Conservation (phyloP, 805 yeast genomes). For the Candida ponderosae region DNA sequence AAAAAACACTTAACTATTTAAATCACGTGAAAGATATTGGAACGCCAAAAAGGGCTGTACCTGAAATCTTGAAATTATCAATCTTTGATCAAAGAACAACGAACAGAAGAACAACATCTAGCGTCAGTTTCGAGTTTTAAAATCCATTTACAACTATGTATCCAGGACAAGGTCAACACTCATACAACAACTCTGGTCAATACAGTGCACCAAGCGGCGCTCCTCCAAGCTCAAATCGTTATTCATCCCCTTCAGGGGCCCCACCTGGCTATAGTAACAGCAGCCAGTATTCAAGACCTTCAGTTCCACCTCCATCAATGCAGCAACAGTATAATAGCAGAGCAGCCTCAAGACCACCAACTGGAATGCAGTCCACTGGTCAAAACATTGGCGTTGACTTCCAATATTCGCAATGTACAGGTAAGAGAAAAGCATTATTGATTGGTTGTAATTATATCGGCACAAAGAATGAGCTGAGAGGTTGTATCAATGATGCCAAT, state of each 20-base stretch:
- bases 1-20: too few relatives aligned
- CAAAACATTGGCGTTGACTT: slow-evolving; percentile 8
- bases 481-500: slow-evolving; percentile 64
- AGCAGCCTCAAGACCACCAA: slow-evolving; percentile 10
- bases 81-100: too few relatives aligned
- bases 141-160: slow-evolving; percentile 8
- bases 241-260: slow-evolving; percentile 18
- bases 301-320: slow-evolving; percentile 18
- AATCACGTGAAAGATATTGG: too few relatives aligned
- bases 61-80: too few relatives aligned
- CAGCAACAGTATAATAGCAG: slow-evolving; percentile 5
- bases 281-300: slow-evolving; percentile 11
- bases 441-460: slow-evolving; percentile 68
- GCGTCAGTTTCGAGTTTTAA: too few relatives aligned
- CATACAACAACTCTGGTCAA: neutral
- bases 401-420: slow-evolving; percentile 53
- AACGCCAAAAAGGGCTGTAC: too few relatives aligned
- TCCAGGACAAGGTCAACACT: slow-evolving; percentile 10
- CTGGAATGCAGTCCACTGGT: slow-evolving; percentile 13
- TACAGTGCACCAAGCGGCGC: slow-evolving; percentile 1
- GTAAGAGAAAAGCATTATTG: slow-evolving; percentile 56
- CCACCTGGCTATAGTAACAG: slow-evolving; percentile 17
- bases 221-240: slow-evolving; percentile 5
- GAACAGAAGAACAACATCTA: too few relatives aligned
- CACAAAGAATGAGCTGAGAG: slow-evolving; percentile 43